A percentile compares a stretch with the other conserved stretches of the same genome.
Conservation (phyloP, 2,329 filamentous ascomycete genomes). For the Aspergillus viridinutans region DNA sequence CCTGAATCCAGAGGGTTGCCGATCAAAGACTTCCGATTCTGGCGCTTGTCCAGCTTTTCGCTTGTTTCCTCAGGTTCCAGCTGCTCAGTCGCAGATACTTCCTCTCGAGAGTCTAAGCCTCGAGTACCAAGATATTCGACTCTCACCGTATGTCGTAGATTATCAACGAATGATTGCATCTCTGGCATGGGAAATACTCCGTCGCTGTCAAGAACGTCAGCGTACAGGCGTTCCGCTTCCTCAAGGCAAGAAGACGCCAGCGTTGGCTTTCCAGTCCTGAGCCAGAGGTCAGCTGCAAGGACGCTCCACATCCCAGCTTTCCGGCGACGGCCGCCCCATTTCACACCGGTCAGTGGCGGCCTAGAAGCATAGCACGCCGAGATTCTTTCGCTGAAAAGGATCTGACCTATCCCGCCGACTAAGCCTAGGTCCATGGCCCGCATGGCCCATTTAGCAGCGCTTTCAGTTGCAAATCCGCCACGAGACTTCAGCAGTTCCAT, state of each 20-base stretch:
- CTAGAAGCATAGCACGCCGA: conserved; percentile 78
- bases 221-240: conserved; percentile 58
- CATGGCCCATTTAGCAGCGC: conserved; percentile 80
- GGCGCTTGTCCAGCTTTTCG: conserved; percentile 53
- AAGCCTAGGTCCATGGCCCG: conserved; percentile 75
- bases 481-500: conserved; percentile 79
- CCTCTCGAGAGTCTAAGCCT: conserved; percentile 30
- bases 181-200: conserved; percentile 46
- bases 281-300: conserved; percentile 78
- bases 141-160: conserved; percentile 40
- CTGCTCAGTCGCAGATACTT: conserved; percentile 26
- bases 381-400: conserved; percentile 79
- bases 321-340: conserved; percentile 67
- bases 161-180: conserved; percentile 48
- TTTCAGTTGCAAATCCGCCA: conserved; percentile 75
- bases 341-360: conserved; percentile 60
- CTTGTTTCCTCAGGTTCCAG: conserved; percentile 42
- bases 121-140: conserved; percentile 42
- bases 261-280: conserved; percentile 68
- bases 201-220: conserved; percentile 37
- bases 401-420: conserved; percentile 70
- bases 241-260: conserved; percentile 76
- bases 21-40: conserved; percentile 55
- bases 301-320: conserved; percentile 90
- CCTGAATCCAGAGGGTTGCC: conserved; percentile 50